Percentiles rank a stretch among this genome's conserved stretches.
phyloP scores from a whole-genome alignment of 805 yeast species.

The Groenewaldozyma salmanticensis region DNA sequence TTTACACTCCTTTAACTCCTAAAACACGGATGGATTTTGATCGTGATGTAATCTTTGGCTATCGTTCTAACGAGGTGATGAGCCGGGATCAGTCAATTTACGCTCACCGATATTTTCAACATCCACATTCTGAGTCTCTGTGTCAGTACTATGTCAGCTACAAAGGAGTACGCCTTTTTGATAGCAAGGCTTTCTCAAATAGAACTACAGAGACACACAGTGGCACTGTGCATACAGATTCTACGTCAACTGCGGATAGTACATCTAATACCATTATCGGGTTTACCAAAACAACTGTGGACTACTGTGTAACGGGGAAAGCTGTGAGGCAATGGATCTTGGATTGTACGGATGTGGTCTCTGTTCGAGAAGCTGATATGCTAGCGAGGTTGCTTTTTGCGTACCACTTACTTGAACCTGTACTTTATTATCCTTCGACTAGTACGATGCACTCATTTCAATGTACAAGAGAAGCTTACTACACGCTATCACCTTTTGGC shows the following conservation, averaged over 20 bases:
- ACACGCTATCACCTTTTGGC: constrained; percentile 9
- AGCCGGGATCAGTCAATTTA: constrained; percentile 37
- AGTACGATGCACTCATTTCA: constrained; percentile 1
- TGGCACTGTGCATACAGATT: not conserved
- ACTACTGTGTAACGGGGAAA: constrained; percentile 60
- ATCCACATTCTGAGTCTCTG: constrained; percentile 80
- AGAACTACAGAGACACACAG: not conserved
- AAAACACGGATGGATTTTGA: not conserved
- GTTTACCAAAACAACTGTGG: constrained; percentile 15
- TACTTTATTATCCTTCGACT: constrained; percentile 2
- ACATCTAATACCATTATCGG: not conserved
- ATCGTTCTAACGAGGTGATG: not conserved
- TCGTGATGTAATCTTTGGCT: not conserved
- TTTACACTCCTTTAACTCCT: constrained; percentile 6
- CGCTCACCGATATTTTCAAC: constrained; percentile 67
- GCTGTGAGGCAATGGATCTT: constrained; percentile 78
- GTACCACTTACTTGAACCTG: constrained; percentile 11
- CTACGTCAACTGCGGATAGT: not conserved
- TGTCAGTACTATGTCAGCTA: constrained; percentile 65
- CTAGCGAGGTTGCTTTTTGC: constrained; percentile 6
- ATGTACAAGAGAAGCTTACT: constrained; percentile 10
- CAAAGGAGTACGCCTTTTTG: constrained; percentile 54
- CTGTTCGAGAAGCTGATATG: constrained; percentile 18
- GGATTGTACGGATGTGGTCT: constrained; percentile 75
- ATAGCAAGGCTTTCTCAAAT: constrained; percentile 29